Percentiles rank a stretch among this genome's conserved stretches.
Evolutionary conservation across 208 protist genomes (phyloP).

Genomic region (Leishmania aethiopica): DNA sequence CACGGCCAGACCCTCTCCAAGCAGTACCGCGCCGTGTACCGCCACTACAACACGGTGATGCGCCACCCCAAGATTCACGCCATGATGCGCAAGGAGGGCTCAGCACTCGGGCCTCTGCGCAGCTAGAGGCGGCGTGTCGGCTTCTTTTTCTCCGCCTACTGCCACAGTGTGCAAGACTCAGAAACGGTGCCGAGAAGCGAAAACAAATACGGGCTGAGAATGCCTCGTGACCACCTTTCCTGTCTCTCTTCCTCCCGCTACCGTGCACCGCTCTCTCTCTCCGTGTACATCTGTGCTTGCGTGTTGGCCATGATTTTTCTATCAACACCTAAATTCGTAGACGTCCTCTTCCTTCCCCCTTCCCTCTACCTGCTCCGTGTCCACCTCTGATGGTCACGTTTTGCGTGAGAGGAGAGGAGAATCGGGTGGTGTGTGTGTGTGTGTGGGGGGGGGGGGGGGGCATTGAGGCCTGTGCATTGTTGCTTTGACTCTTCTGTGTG

Average conservation of each 20-base stretch:
- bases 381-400: neutral
- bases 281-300: neutral
- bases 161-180: neutral
- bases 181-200: neutral
- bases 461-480: neutral
- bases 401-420: neutral
- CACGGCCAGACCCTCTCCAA: slow-evolving; percentile 57
- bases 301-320: neutral
- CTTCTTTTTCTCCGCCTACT: neutral
- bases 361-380: neutral
- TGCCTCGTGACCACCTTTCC: neutral
- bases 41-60: slow-evolving; percentile 85
- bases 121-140: slow-evolving; percentile 3
- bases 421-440: no score
- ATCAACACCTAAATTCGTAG: neutral
- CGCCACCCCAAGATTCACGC: slow-evolving; percentile 67
- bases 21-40: slow-evolving; percentile 66
- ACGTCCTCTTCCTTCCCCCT: neutral
- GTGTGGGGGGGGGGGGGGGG: neutral
- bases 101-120: slow-evolving; percentile 44
- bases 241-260: neutral
- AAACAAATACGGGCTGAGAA: neutral
- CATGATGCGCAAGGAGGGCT: slow-evolving; percentile 61
- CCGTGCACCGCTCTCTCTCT: neutral
- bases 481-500: neutral